phyloP scores from a whole-genome alignment of 225 moss, liverwort and hornwort species.

The Climacium dendroides region DNA sequence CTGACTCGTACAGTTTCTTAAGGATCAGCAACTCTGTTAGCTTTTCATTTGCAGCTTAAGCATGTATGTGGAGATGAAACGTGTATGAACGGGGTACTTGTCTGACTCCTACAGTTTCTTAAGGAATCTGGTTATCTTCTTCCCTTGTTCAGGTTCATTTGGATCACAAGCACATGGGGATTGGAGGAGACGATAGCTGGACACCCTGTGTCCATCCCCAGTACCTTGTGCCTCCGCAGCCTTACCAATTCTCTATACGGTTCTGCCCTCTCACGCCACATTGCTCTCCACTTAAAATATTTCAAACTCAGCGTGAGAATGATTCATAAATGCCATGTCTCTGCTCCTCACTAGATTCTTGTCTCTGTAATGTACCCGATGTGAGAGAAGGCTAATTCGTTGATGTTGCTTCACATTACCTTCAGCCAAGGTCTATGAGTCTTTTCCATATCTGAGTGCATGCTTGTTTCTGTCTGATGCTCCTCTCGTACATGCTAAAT shows the following conservation, averaged over 20 bases:
- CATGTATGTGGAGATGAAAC: neutral
- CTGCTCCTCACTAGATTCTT: neutral
- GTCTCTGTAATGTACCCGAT: neutral
- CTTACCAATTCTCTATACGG: slow-evolving; percentile 46
- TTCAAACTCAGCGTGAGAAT: slow-evolving; percentile 12
- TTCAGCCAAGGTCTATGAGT: neutral
- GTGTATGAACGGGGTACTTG: neutral
- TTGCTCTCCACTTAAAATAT: slow-evolving; percentile 7
- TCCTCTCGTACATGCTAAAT: neutral
- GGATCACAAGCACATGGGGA: slow-evolving; percentile 97
- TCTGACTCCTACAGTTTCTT: neutral
- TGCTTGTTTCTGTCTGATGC: neutral
- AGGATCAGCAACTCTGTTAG: neutral
- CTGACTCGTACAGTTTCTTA: neutral
- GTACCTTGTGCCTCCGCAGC: slow-evolving; percentile 53
- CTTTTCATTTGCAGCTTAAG: neutral
- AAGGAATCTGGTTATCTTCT: neutral
- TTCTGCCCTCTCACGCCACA: slow-evolving; percentile 36
- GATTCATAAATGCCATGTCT: neutral
- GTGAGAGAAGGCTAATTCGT: neutral
- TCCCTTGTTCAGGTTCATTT: slow-evolving; percentile 60
- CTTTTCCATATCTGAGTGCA: neutral
- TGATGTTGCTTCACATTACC: neutral
- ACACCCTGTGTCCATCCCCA: slow-evolving; percentile 70
- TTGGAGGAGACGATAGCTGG: slow-evolving; percentile 96